Percentiles rank a stretch among this genome's conserved stretches.
Evolutionary conservation across 768 basidiomycete genomes (phyloP).

Genomic region (Suillus americanus): DNA sequence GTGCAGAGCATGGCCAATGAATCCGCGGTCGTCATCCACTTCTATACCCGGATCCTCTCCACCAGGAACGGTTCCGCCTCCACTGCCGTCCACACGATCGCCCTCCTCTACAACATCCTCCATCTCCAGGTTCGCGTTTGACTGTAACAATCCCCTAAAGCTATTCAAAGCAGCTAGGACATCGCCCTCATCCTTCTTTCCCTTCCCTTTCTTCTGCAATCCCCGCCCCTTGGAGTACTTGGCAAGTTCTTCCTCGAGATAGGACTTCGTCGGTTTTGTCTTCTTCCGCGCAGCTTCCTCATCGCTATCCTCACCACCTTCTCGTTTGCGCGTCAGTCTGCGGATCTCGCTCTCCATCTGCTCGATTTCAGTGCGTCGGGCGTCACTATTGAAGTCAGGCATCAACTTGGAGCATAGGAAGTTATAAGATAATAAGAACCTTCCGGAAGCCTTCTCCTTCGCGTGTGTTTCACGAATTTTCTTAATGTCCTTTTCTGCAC

Average conservation of each 20-base stretch:
- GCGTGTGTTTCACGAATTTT: conserved; percentile 78
- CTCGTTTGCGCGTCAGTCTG: conserved; percentile 63
- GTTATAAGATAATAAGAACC: conserved; percentile 40
- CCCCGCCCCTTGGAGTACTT: conserved; percentile 74
- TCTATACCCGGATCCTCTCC: conserved; percentile 61
- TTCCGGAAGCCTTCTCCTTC: conserved; percentile 61
- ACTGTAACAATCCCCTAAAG: conserved; percentile 71
- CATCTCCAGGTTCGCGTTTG: conserved; percentile 32
- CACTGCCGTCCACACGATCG: conserved; percentile 14
- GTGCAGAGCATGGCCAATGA: conserved; percentile 67
- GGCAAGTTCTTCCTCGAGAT: conserved; percentile 77
- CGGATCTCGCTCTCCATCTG: conserved; percentile 90
- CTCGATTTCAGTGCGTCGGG: conserved; percentile 75
- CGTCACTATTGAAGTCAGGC: conserved; percentile 39
- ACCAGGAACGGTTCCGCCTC: conserved; percentile 13
- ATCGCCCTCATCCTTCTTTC: conserved; percentile 69
- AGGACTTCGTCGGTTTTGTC: conserved; percentile 61
- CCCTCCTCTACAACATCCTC: conserved; percentile 18
- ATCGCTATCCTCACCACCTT: conserved; percentile 60
- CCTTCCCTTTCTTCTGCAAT: conserved; percentile 54
- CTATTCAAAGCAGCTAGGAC: conserved; percentile 66
- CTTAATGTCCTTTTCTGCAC: conserved; percentile 49
- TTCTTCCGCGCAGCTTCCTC: conserved; percentile 57
- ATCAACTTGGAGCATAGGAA: not conserved
- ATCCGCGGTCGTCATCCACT: conserved; percentile 75